Percentiles rank a stretch among this genome's conserved stretches.
Conservation (phyloP, 495 filamentous ascomycete genomes). For the Annulohypoxylon nitens region DNA sequence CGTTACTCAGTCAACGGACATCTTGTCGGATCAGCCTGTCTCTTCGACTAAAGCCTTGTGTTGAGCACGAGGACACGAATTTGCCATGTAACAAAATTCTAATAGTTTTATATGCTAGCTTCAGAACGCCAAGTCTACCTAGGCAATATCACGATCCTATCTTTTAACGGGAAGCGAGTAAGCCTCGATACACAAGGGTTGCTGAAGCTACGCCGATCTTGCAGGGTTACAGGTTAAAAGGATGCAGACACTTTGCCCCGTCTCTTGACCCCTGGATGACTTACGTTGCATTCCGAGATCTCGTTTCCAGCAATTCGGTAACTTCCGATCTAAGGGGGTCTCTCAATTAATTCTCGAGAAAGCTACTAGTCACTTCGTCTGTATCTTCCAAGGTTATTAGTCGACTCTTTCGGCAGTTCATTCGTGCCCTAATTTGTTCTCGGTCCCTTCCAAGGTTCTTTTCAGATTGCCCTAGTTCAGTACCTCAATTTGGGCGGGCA, state of each 20-base stretch:
- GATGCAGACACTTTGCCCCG: neutral
- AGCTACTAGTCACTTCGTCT: neutral
- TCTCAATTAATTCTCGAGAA: slow-evolving; percentile 2
- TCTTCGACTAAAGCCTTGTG: neutral
- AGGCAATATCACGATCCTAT: neutral
- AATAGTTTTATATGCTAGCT: neutral
- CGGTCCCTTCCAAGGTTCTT: neutral
- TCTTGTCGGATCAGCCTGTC: neutral
- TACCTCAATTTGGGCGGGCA: neutral
- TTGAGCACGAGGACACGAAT: neutral
- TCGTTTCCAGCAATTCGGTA: slow-evolving; percentile 29
- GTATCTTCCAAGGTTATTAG: neutral
- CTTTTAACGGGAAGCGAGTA: neutral
- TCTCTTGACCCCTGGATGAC: neutral
- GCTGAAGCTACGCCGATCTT: neutral
- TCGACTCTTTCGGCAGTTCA: slow-evolving; percentile 1
- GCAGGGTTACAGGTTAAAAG: slow-evolving; percentile 14
- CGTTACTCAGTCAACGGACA: slow-evolving; percentile 13
- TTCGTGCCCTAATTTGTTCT: neutral
- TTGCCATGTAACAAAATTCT: neutral
- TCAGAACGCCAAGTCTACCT: neutral
- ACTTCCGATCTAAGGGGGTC: slow-evolving; percentile 7
- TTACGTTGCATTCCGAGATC: slow-evolving; percentile 17
- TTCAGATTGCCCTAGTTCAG: neutral
- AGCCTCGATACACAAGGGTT: neutral